A percentile compares a stretch with the other conserved stretches of the same genome.
Conservation (phyloP, 768 basidiomycete genomes). For the Tylopilus cervinicoccineus region DNA sequence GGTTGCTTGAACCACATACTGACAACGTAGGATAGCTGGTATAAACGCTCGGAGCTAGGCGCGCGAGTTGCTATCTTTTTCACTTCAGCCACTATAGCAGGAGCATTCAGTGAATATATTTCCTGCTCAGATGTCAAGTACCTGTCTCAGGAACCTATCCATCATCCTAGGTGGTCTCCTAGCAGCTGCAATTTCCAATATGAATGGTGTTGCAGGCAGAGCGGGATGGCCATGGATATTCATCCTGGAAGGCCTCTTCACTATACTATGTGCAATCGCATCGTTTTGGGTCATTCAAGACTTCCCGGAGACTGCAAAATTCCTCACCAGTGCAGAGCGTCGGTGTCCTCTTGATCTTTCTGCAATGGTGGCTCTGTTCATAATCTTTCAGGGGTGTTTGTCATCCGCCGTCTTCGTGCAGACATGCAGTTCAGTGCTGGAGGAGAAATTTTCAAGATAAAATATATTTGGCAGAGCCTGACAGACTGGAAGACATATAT, state of each 20-base stretch:
- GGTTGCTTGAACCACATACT: background rate
- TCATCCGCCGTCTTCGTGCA: constrained; percentile 59
- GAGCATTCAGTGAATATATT: constrained; percentile 57
- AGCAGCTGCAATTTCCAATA: constrained; percentile 63
- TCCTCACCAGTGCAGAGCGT: constrained; percentile 63
- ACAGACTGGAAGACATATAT: constrained; percentile 73
- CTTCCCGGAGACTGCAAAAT: constrained; percentile 73
- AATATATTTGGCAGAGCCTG: constrained; percentile 58
- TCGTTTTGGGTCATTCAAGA: constrained; percentile 77
- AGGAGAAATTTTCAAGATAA: constrained; percentile 49
- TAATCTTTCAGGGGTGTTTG: constrained; percentile 46
- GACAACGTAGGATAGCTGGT: constrained; percentile 51
- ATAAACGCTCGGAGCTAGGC: constrained; percentile 73
- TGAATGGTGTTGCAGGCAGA: constrained; percentile 64
- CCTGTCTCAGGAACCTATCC: background rate
- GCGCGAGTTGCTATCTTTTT: constrained; percentile 73
- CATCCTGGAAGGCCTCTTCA: constrained; percentile 70
- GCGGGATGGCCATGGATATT: constrained; percentile 72
- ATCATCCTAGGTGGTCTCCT: constrained; percentile 50
- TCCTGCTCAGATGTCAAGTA: background rate
- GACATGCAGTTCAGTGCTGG: constrained; percentile 66
- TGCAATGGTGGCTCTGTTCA: background rate
- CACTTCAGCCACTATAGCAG: constrained; percentile 74
- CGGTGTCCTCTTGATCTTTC: constrained; percentile 14
- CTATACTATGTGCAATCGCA: constrained; percentile 51